phyloP scores from a whole-genome alignment of 805 yeast genomes.

The Candida hispaniensis region DNA sequence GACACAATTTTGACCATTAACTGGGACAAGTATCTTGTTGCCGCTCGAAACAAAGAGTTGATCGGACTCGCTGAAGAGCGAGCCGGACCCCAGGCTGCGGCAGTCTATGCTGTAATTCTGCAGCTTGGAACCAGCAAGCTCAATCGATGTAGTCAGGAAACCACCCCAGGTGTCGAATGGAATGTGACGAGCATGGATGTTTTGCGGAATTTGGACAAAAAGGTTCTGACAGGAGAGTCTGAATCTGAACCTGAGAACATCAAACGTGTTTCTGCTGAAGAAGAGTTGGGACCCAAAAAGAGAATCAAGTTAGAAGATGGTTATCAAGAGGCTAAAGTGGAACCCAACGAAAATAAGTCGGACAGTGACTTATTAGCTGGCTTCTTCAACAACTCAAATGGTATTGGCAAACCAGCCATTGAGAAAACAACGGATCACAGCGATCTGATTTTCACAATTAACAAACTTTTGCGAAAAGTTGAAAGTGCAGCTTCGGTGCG shows the following conservation, averaged over 20 bases:
- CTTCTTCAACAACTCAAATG: constrained; percentile 24
- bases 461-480: no score
- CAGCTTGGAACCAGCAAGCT: constrained; percentile 44
- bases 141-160: constrained; percentile 27
- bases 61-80: constrained; percentile 52
- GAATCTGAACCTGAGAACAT: no score
- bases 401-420: constrained; percentile 20
- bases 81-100: constrained; percentile 57
- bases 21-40: constrained; percentile 55
- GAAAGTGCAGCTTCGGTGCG: constrained; percentile 32
- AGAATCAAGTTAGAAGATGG: constrained; percentile 23
- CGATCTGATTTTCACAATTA: no score
- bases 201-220: constrained; percentile 16
- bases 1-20: constrained; percentile 45
- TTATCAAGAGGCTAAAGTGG: constrained; percentile 24
- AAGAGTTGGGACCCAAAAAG: no score
- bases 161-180: constrained; percentile 24
- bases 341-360: constrained; percentile 21
- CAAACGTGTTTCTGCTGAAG: no score
- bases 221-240: constrained; percentile 1
- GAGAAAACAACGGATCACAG: no score
- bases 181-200: constrained; percentile 32
- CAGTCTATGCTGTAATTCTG: constrained; percentile 52
- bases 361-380: constrained; percentile 29
- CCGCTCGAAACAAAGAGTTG: constrained; percentile 54